Percentiles rank a stretch among this genome's conserved stretches.
phyloP scores from a whole-genome alignment of 768 basidiomycete species.

The Mycena metata region DNA sequence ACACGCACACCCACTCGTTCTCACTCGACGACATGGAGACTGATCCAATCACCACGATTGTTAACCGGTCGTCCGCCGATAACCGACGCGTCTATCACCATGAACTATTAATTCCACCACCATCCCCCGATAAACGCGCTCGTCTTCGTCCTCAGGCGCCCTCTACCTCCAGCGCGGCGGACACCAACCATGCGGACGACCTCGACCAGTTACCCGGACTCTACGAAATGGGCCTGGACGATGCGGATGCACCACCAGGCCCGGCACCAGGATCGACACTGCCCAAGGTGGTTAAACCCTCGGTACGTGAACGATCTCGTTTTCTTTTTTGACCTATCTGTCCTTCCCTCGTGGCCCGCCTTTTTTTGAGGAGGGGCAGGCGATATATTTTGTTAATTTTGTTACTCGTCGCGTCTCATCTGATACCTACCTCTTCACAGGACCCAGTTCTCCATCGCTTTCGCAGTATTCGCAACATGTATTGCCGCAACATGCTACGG shows the following conservation, averaged over 20 bases:
- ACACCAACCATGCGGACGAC: neutral
- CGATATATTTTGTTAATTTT: too few relatives aligned
- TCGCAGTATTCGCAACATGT: neutral
- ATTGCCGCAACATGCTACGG: neutral
- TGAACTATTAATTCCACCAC: neutral
- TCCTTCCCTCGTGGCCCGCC: too few relatives aligned
- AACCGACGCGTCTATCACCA: neutral
- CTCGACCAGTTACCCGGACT: neutral
- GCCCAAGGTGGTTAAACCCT: neutral
- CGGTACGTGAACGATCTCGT: neutral
- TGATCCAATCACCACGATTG: neutral
- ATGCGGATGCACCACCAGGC: neutral
- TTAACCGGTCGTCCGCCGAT: neutral
- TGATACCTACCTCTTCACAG: too few relatives aligned
- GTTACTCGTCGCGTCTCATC: too few relatives aligned
- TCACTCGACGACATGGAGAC: neutral
- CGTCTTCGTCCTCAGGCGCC: too few relatives aligned
- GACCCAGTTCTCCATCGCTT: slow-evolving; percentile 11
- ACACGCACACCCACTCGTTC: slow-evolving; percentile 8
- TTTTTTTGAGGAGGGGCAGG: too few relatives aligned
- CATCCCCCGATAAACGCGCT: neutral
- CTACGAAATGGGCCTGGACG: slow-evolving; percentile 1
- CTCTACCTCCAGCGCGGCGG: neutral
- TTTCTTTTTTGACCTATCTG: too few relatives aligned
- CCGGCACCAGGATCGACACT: neutral